Evolutionary conservation across 257 asterid species (phyloP).

Genomic region (Scutellaria barbata): DNA sequence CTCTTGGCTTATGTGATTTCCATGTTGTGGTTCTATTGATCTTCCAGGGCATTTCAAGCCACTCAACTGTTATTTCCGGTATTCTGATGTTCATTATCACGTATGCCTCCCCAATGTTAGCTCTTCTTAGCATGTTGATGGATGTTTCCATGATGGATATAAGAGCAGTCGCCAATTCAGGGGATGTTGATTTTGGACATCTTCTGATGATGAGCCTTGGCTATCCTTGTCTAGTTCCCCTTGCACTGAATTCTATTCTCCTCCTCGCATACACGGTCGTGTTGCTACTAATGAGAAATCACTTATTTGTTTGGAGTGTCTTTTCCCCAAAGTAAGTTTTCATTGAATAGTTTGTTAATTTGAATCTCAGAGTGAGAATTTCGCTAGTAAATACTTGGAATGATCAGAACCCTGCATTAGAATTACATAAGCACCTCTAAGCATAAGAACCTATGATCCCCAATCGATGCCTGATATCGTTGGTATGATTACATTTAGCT

Average conservation of each 20-base stretch:
- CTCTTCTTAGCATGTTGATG: slow-evolving; percentile 71
- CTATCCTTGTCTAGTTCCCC: slow-evolving; percentile 77
- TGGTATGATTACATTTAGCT: neutral
- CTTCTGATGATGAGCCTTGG: slow-evolving; percentile 55
- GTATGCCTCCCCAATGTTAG: slow-evolving; percentile 77
- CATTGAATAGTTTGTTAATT: neutral
- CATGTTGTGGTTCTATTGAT: slow-evolving; percentile 21
- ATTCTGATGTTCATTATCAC: slow-evolving; percentile 90
- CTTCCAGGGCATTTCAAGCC: slow-evolving; percentile 82
- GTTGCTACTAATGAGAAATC: slow-evolving; percentile 84
- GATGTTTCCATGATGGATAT: slow-evolving; percentile 46
- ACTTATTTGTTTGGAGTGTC: slow-evolving; percentile 93
- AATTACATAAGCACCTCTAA: neutral
- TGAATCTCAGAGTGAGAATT: neutral
- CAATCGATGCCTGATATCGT: neutral
- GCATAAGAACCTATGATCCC: neutral
- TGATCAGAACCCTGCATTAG: neutral
- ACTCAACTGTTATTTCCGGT: slow-evolving; percentile 83
- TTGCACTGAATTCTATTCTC: slow-evolving; percentile 68
- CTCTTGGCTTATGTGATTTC: slow-evolving; percentile 31
- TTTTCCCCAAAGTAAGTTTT: slow-evolving; percentile 89
- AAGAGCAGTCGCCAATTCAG: slow-evolving; percentile 21
- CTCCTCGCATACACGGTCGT: slow-evolving; percentile 70
- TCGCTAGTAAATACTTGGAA: no score
- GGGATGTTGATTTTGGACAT: slow-evolving; percentile 47